These are phyloP conservation scores for Cercospora citrullina DNA, from an alignment of 2,329 filamentous ascomycete species.

Conservation along the genomic window DNA sequence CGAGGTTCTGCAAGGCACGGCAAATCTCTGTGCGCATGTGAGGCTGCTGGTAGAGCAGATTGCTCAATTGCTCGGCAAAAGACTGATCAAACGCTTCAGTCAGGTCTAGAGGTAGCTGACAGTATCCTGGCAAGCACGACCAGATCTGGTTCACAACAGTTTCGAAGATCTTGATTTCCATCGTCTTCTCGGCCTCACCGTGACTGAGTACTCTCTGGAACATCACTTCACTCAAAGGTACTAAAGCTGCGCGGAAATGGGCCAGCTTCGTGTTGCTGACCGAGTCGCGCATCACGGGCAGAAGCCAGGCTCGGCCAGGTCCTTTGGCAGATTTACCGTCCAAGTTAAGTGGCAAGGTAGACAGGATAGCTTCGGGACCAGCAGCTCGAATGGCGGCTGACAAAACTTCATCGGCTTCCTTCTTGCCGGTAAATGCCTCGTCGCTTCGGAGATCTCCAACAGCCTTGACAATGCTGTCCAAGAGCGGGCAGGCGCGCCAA, in stretches of 20 bases:
- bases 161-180: conserved; percentile 97
- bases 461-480: conserved; percentile 72
- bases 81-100: conserved; percentile 70
- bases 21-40: conserved; percentile 86
- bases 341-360: conserved; percentile 83
- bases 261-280: conserved; percentile 83
- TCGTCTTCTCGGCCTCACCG: conserved; percentile 79
- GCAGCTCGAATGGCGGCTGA: conserved; percentile 85
- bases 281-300: conserved; percentile 85
- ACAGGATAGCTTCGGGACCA: conserved; percentile 81
- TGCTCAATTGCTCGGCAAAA: conserved; percentile 88
- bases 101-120: conserved; percentile 80
- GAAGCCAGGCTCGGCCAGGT: conserved; percentile 87
- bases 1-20: conserved; percentile 77
- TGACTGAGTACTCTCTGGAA: conserved; percentile 87
- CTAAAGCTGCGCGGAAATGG: conserved; percentile 83
- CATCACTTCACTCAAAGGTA: conserved; percentile 85
- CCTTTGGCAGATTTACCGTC: conserved; percentile 67
- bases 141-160: conserved; percentile 94
- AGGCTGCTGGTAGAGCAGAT: conserved; percentile 87
- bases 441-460: conserved; percentile 86
- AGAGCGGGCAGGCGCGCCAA: conserved; percentile 79
- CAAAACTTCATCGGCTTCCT: conserved; percentile 88
- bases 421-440: conserved; percentile 87
- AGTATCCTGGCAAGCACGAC: conserved; percentile 91